Base-by-base conservation (phyloP, 169 alveolate genomes). In the Plasmodium ovale region DNA sequence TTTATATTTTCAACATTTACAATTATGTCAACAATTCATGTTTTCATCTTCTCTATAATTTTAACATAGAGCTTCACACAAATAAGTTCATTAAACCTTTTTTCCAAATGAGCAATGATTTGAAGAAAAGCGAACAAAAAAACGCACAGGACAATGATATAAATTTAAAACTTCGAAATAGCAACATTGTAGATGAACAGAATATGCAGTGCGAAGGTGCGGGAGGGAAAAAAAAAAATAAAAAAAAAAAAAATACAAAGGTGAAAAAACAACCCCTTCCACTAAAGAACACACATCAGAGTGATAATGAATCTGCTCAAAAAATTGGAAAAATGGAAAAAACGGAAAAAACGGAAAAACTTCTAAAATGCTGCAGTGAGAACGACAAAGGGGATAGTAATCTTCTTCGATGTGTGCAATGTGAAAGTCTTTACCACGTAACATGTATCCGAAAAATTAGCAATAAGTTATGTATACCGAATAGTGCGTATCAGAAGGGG, bases 51-150 rank as follows among this genome's bases (percentile, higher is more conserved):
- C 44, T 85, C 21, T 69, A 85, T 21, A 68, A 54, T 6, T 69
- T 85, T 33, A 85, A 85, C 9, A 58, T 56, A 21, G 87, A 56
- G 27, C 33, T 58, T 0, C 31, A 71, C 23, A 60, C 31, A 33
- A 56, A 69, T 37, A 85, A 69, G 29, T 85, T 39, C 42, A 85
- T 85, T 54, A 68, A 47, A 49, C 91, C 91, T 1, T 12, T 69
- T 31, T 70, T 85, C 42, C 16, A 69, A 9, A 35, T 51, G 51
- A 58, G 58, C 35, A 29, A 64, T 16, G 23, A 25, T 68, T 68
- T 68, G 16, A 1, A 35, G 77, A 53, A 68, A 68, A 25, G 0
- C 31, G 14, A 68, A 27, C 27, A 29, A 51, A 31, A 19, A 27
- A 25, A n/a, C 29, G n/a, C 5, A 0, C 4, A 3, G 23, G 27